Base-by-base conservation (phyloP, 345 rosid species). In the Populus tremula region DNA sequence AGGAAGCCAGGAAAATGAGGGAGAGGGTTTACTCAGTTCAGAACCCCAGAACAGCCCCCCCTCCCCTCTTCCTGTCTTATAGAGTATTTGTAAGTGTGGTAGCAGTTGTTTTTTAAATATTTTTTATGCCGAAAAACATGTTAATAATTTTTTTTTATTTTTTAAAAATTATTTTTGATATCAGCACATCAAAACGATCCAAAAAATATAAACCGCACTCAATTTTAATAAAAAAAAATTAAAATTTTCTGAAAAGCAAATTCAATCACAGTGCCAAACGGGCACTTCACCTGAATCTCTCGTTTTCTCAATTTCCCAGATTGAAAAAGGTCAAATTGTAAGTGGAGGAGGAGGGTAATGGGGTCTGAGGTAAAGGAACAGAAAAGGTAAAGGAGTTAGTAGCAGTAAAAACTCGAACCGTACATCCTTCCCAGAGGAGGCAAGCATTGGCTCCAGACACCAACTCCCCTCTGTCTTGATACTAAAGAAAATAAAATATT, bases 331-430 rank as follows among this genome's bases (percentile, higher is more conserved):
- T 73, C 75, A 77, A 69, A 76, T 69, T 64, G 80, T 74, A 25
- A 87, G 89, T 83, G 88, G 85, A 62, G 89, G 85, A 65, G 88
- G 85, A 62, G 76, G 73, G 74, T 21, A 64, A 31, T 49, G 61
- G 73, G 72, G 76, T 63, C 80, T 84, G 83, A 73, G 82, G 79
- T 29, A 84, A 81, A 84, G 87, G 78, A 75, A 73, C 84, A 84
- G 88, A 80, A 79, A 84, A 87, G 80, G 86, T 66, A 73, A 81
- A 87, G 68, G 87, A 81, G 84, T 79, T 72, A 80, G 84, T 66
- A 77, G 83, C 78, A 83, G 87, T 82, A 83, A 86, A 82, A 85
- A 85, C 82, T 63, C 61, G 25, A 65, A 82, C 86, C 84, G 92
- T 83, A 87, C 92, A 80, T 76, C 54, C 85, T 77, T 73, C 85